A percentile compares a stretch with the other conserved stretches of the same genome.
phyloP scores from a whole-genome alignment of 2,329 filamentous ascomycete genomes.

The Hypoxylon sp. region DNA sequence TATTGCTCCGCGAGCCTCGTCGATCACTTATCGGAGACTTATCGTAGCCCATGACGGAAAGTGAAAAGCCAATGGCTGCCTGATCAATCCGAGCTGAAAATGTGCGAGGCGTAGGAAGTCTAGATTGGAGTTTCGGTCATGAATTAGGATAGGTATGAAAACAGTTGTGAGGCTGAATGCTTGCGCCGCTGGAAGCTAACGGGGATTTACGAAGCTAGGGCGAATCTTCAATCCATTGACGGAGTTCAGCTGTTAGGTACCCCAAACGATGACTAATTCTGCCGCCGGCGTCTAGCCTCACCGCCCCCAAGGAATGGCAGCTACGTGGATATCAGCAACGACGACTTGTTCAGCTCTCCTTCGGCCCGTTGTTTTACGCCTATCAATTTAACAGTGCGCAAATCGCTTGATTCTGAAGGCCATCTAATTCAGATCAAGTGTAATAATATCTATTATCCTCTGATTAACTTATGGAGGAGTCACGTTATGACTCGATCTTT shows the following conservation, averaged over 20 bases:
- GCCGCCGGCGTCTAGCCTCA: background rate
- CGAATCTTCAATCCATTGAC: conserved; percentile 6
- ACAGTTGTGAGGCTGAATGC: conserved; percentile 28
- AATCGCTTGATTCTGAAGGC: conserved; percentile 30
- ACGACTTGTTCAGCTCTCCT: conserved; percentile 46
- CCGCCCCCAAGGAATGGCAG: background rate
- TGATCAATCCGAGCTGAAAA: conserved; percentile 16
- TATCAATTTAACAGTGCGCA: background rate
- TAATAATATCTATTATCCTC: conserved; percentile 73
- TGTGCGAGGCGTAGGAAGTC: conserved; percentile 14
- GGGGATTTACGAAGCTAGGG: background rate
- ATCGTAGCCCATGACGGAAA: conserved; percentile 28
- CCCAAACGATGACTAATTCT: background rate
- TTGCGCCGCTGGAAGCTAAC: background rate
- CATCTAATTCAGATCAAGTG: conserved; percentile 50
- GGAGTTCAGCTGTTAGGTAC: background rate
- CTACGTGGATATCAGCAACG: background rate
- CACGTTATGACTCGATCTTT: conserved; percentile 73
- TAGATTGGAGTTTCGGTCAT: conserved; percentile 31
- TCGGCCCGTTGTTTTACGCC: background rate
- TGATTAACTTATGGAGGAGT: conserved; percentile 78
- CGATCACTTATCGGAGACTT: conserved; percentile 27
- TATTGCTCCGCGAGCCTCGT: conserved; percentile 35
- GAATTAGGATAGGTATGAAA: conserved; percentile 7
- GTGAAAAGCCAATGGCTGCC: background rate